Evolutionary conservation across 495 filamentous ascomycete species (phyloP).

Genomic region (Penicillium coffeae): DNA sequence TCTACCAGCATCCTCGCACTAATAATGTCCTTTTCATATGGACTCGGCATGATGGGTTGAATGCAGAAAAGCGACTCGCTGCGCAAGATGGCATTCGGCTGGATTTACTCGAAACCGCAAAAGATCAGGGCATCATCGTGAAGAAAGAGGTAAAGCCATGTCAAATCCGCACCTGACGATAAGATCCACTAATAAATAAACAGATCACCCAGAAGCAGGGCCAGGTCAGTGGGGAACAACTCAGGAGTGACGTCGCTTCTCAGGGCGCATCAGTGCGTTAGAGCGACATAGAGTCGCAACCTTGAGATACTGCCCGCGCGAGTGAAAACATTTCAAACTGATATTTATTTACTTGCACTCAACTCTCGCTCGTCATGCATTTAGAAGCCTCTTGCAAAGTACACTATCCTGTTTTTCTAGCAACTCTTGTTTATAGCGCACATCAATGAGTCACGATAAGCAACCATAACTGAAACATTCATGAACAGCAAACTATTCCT

Average conservation of each 20-base stretch:
- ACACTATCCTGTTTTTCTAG: not conserved
- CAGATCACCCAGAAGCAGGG: not conserved
- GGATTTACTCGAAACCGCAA: not conserved
- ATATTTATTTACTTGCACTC: too few relatives aligned
- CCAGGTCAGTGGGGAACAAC: not conserved
- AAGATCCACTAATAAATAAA: too few relatives aligned
- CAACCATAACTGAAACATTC: not conserved
- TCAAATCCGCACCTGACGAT: too few relatives aligned
- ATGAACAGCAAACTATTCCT: too few relatives aligned
- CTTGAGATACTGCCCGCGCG: too few relatives aligned
- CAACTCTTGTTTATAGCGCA: not conserved
- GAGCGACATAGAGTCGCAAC: too few relatives aligned
- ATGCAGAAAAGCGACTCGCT: not conserved
- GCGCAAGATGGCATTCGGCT: not conserved
- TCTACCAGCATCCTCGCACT: not conserved
- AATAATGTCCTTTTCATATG: not conserved
- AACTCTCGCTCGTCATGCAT: not conserved
- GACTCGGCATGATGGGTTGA: not conserved
- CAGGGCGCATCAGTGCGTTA: not conserved
- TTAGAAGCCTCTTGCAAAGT: not conserved
- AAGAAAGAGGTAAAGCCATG: not conserved
- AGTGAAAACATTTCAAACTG: too few relatives aligned
- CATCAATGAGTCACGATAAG: not conserved
- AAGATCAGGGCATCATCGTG: not conserved
- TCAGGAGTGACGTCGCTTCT: not conserved